Evolutionary conservation across 208 protist species (phyloP).

Genomic region (Crithidia sp.): DNA sequence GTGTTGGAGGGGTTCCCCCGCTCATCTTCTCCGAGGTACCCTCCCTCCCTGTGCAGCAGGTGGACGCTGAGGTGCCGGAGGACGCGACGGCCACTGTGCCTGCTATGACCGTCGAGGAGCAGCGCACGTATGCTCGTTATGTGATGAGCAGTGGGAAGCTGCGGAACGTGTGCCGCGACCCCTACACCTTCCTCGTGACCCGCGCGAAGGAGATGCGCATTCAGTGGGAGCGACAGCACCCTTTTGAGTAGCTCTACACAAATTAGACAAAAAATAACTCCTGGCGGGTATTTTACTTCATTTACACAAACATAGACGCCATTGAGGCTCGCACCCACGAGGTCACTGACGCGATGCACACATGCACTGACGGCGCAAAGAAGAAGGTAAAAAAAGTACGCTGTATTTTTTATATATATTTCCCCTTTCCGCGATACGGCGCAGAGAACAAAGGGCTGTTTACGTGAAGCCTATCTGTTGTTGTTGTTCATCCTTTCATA

Average conservation of each 20-base stretch:
- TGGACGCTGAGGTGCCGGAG: slow-evolving; percentile 14
- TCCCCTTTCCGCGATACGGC: no score
- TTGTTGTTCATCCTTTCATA: no score
- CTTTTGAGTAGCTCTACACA: slow-evolving; percentile 12
- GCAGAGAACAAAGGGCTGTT: no score
- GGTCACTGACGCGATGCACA: no score
- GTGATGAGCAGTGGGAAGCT: slow-evolving; percentile 83
- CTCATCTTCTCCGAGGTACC: slow-evolving; percentile 22
- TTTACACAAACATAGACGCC: no score
- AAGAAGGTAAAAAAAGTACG: no score
- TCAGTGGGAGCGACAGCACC: slow-evolving; percentile 34
- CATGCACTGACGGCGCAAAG: no score
- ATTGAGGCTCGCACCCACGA: no score
- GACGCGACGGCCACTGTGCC: slow-evolving; percentile 8
- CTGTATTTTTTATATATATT: no score
- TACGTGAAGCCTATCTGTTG: no score
- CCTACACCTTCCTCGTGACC: slow-evolving; percentile 68
- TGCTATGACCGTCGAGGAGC: slow-evolving; percentile 47
- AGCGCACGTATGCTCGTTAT: slow-evolving; percentile 56
- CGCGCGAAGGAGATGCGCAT: slow-evolving; percentile 46
- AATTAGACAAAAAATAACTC: neutral
- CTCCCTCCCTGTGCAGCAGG: slow-evolving; percentile 29
- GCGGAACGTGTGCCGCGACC: slow-evolving; percentile 76
- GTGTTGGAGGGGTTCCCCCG: slow-evolving; percentile 17
- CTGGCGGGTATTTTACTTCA: no score